phyloP scores from a whole-genome alignment of 805 yeast species.

The Saccharomycopsis amapae region DNA sequence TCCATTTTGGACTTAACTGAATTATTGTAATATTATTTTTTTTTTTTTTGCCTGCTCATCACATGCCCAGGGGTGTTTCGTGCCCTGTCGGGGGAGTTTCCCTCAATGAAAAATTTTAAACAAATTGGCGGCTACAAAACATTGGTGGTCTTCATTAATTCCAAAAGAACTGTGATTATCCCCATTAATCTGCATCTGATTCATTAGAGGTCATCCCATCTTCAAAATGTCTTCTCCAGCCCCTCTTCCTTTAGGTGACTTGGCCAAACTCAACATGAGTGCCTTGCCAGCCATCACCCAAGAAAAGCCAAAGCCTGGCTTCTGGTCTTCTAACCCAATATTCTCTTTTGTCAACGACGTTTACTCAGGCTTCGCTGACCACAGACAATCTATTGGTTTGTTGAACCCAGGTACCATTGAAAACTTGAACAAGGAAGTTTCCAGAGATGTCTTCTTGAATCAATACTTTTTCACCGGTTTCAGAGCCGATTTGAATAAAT shows the following conservation, averaged over 20 bases:
- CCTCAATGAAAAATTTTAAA: no score
- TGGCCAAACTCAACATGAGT: conserved; percentile 48
- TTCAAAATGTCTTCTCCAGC: conserved; percentile 30
- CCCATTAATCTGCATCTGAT: no score
- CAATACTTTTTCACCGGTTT: conserved; percentile 92
- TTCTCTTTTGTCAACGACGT: conserved; percentile 73
- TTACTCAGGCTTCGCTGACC: conserved; percentile 62
- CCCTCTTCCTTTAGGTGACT: conserved; percentile 50
- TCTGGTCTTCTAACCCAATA: conserved; percentile 80
- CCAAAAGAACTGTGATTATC: no score
- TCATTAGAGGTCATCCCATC: no score
- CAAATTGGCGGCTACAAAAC: no score
- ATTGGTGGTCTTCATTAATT: no score
- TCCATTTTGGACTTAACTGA: no score
- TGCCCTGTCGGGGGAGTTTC: not conserved
- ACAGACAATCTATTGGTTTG: conserved; percentile 75
- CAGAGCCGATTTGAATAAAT: conserved; percentile 93
- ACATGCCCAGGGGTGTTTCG: not conserved
- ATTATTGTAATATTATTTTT: no score
- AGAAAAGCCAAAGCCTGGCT: conserved; percentile 41
- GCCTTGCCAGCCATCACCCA: conserved; percentile 51
- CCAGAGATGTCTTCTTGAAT: conserved; percentile 84
- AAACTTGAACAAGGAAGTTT: conserved; percentile 86
- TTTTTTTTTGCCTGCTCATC: not conserved
- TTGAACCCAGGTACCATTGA: conserved; percentile 93